Base-by-base conservation (phyloP, 371 early-diverging fungal species). In the Mortierella sp. region DNA sequence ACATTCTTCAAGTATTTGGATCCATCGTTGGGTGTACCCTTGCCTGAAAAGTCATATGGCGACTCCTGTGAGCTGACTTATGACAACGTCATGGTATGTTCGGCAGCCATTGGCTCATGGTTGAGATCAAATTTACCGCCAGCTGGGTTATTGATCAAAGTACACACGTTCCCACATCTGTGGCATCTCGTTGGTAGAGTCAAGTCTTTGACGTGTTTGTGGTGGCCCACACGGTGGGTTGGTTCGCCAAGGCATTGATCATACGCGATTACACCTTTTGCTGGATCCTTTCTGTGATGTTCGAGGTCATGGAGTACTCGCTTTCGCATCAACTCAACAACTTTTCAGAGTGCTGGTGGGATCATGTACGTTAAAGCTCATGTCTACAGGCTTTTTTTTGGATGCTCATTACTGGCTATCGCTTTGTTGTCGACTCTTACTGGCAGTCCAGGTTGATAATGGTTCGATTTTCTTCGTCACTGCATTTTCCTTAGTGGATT, bases 261-360 rank as follows among this genome's bases (percentile, higher is more conserved):
- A 79, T 97, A 41, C 88, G 98, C 30, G 97, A 98, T 82, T 91
- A 93, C 76, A 95, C 93, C 79, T 89, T 97, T 64, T 96, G 96
- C 81, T 98, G 98, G 98, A 94, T 97, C 54, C 73, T 97, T 54
- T 95, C 95, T 0, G 79, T 98, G 50, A 85, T 95, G 67, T 98
- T 98, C 79, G 98, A 98, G 80, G 81, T 98, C 38, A 87, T 94
- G 83, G 98, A 98, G 78, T 98, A 98, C 81, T 92, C 96, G 52
- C 84, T 98, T 50, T 87, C 93, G 67, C 97, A 97, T 81, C 98
- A 98, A 78, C 85, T 98, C 72, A 93, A 95, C 59, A 98, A 98
- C 81, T 98, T 98, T 85, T 94, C 94, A 39, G 98, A 98, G 84
- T 98, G 98, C 81, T 98, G 98, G 98, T 98, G 98, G 98, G 97